Conservation (phyloP, 129 eudicot species). For the Lonicera japonica region DNA sequence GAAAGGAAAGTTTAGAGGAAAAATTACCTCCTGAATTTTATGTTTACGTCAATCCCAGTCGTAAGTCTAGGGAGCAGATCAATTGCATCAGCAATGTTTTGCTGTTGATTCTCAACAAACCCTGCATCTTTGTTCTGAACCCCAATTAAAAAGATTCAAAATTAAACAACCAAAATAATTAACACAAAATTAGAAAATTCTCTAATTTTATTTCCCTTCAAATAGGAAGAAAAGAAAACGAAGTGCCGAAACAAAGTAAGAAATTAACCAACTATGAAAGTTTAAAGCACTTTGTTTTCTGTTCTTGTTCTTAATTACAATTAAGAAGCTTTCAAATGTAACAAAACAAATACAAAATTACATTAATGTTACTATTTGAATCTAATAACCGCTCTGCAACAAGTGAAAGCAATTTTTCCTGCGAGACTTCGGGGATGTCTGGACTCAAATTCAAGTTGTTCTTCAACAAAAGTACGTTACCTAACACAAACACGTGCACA, state of each 20-base stretch:
- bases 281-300: constrained; percentile 1
- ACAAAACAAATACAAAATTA: constrained; percentile 22
- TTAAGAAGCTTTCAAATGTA: constrained; percentile 8
- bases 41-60: constrained; percentile 91
- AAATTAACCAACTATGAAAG: neutral
- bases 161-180: neutral
- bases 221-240: neutral
- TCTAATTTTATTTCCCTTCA: neutral
- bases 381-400: constrained; percentile 83
- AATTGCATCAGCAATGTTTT: constrained; percentile 87
- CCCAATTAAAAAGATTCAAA: constrained; percentile 19
- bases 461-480: constrained; percentile 78
- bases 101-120: constrained; percentile 76
- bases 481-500: constrained; percentile 22
- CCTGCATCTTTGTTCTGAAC: constrained; percentile 83
- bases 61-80: constrained; percentile 88
- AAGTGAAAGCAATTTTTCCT: constrained; percentile 79
- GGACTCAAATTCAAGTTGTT: constrained; percentile 66
- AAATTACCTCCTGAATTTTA: constrained; percentile 65
- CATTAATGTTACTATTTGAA: constrained; percentile 65
- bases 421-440: constrained; percentile 75
- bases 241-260: neutral
- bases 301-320: neutral
- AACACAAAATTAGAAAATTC: neutral
- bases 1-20: constrained; percentile 2